phyloP scores from a whole-genome alignment of 352 stramenopile genomes.

The Globisporangium canariense region DNA sequence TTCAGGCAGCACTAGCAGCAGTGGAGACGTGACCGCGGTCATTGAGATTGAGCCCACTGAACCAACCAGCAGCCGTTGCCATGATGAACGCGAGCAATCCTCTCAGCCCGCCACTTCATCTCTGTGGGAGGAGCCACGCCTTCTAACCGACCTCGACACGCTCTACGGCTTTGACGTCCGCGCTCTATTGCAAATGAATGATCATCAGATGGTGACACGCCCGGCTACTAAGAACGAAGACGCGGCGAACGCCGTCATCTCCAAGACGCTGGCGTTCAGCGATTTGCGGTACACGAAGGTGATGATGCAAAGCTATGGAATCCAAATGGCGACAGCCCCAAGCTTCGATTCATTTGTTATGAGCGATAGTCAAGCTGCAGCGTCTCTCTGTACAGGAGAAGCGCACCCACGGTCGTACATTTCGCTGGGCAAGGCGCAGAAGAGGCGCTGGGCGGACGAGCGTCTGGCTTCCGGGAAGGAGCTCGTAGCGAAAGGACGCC shows the following conservation, averaged over 20 bases:
- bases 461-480: slow-evolving; percentile 23
- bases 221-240: slow-evolving; percentile 6
- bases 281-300: slow-evolving; percentile 22
- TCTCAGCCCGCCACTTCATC: not conserved
- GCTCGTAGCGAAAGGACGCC: slow-evolving; percentile 20
- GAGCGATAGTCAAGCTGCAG: not conserved
- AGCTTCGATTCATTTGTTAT: slow-evolving; percentile 20
- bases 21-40: not conserved
- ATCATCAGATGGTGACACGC: not conserved
- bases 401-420: slow-evolving; percentile 28
- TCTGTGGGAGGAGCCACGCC: slow-evolving; percentile 1
- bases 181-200: slow-evolving; percentile 1
- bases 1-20: not conserved
- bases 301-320: slow-evolving; percentile 19
- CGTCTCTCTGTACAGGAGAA: not conserved
- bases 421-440: slow-evolving; percentile 30
- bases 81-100: not conserved
- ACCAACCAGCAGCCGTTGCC: not conserved
- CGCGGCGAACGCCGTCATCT: slow-evolving; percentile 20
- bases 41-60: not conserved
- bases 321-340: not conserved
- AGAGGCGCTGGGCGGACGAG: slow-evolving; percentile 35
- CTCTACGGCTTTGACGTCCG: slow-evolving; percentile 26
- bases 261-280: slow-evolving; percentile 20
- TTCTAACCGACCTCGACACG: slow-evolving; percentile 5